Evolutionary conservation across 1,139 yeast genomes (phyloP).

Genomic region (Pneumocystis sp.): DNA sequence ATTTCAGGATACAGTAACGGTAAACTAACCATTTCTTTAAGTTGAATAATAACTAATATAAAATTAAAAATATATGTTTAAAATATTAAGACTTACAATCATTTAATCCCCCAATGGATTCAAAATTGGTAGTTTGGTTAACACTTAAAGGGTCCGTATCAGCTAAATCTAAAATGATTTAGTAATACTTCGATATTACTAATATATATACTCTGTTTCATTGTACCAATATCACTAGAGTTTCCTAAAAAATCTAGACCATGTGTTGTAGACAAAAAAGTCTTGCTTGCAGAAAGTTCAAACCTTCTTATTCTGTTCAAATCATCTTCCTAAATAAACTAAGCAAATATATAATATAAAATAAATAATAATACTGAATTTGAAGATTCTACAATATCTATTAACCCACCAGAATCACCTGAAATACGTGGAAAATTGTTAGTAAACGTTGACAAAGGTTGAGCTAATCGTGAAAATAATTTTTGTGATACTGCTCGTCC

Average conservation of each 20-base stretch:
- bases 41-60: slow-evolving; percentile 48
- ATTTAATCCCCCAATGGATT: slow-evolving; percentile 84
- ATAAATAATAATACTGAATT: background rate
- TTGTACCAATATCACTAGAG: background rate
- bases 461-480: background rate
- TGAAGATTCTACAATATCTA: background rate
- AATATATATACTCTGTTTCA: background rate
- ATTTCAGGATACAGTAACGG: slow-evolving; percentile 90
- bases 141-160: slow-evolving; percentile 93
- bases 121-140: slow-evolving; percentile 81
- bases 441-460: background rate
- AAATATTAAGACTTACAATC: slow-evolving; percentile 22
- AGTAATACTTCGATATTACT: background rate
- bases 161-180: slow-evolving; percentile 27
- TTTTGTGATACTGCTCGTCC: background rate
- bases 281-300: background rate
- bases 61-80: slow-evolving; percentile 19
- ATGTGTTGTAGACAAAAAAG: background rate
- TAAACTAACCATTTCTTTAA: slow-evolving; percentile 92
- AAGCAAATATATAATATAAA: background rate
- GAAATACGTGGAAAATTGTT: background rate
- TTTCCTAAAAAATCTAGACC: background rate
- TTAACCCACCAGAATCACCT: background rate
- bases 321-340: background rate
- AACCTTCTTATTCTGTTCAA: background rate